Base-by-base conservation (phyloP, 768 basidiomycete genomes). In the Thelephora ganbajun region DNA sequence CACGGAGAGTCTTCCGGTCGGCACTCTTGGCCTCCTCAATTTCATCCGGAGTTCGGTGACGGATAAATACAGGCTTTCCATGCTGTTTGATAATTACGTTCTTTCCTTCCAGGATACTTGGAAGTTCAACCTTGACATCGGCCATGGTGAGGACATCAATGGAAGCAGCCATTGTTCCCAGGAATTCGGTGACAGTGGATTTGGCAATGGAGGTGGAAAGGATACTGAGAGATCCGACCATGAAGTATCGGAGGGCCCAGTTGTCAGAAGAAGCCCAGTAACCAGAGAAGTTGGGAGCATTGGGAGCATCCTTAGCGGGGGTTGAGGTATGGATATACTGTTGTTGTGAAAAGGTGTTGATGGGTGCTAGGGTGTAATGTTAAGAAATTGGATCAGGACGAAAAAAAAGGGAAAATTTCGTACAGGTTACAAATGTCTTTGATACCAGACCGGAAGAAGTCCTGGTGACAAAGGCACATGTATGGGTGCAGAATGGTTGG, bases 91-190 rank as follows among this genome's bases (percentile, higher is more conserved):
- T n/a, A n/a, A 94, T 80, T 56, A 85, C 86, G 62, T 94, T 93
- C 78, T 92, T 93, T 66, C 92, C 92, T 74, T 97, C 91, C 33
- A 94, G 96, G 59, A 99, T 98, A 51, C 67, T 70, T 47, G 69
- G 67, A 51, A 99, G 79, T 35, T 94, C 90, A 50, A 99, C 80
- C 68, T 99, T 96, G 52, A 97, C 89, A 71, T 97, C 97, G 52
- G 96, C 96, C 54, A 98, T 75, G 44, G 96, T 94, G 57, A 98
- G 80, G 47, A 99, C 94, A 61, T 99, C 96, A 33, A 94, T 92
- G 35, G 92, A 94, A 18, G 96, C 96, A 46, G 89, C 76, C 91
- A 99, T 94, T 53, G 90, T 92, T 60, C 83, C 77, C 51, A 99
- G 72, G 69, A 98, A 93, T 65, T 94, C 93, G 51, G 88, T 78